phyloP scores from a whole-genome alignment of 2,329 filamentous ascomycete species.

The Ilyonectria robusta region DNA sequence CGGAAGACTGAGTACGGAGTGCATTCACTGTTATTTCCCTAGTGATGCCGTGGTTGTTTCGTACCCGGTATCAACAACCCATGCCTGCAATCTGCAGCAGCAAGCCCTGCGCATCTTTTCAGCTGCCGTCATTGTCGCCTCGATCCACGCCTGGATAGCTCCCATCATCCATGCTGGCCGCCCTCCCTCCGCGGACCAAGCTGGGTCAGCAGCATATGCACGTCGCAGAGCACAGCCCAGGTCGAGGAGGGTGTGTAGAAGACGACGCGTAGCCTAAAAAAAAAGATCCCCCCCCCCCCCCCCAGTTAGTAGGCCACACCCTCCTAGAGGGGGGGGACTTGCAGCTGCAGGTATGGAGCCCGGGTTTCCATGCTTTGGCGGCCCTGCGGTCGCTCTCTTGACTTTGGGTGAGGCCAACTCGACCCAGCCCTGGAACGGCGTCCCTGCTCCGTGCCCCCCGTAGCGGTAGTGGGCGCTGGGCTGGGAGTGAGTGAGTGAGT shows the following conservation, averaged over 20 bases:
- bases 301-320: constrained; percentile 4
- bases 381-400: not conserved
- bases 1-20: too few species aligned
- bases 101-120: not conserved
- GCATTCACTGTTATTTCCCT: too few species aligned
- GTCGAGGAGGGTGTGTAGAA: constrained; percentile 4
- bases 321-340: not conserved
- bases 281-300: not conserved
- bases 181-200: constrained; percentile 1
- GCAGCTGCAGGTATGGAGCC: not conserved
- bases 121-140: constrained; percentile 4
- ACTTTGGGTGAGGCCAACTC: not conserved
- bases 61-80: not conserved
- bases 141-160: constrained; percentile 13
- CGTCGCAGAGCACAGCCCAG: constrained; percentile 31
- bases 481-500: not conserved
- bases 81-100: not conserved
- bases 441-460: not conserved
- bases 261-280: not conserved
- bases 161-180: not conserved
- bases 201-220: constrained; percentile 32
- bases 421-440: not conserved
- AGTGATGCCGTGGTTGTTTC: too few species aligned
- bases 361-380: constrained; percentile 4
- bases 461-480: not conserved